Evolutionary conservation across 2,329 filamentous ascomycete species (phyloP), one percentile per base, ranked within the genome.

Genomic region (Ramularia collo-cygni): DNA sequence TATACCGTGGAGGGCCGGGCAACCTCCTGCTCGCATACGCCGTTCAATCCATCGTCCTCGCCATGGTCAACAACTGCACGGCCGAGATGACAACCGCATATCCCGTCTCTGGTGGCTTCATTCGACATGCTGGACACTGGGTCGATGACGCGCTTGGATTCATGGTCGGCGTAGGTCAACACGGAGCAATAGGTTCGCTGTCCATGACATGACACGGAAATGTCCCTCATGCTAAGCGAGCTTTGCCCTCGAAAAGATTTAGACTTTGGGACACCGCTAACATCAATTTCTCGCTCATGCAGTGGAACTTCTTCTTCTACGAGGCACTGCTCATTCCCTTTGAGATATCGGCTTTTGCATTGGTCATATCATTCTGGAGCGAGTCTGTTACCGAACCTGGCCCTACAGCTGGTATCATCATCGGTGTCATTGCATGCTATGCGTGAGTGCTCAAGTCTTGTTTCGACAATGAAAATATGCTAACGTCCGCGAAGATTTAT

Each of bases 41-140:
- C 24, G 47, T 77, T 30, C 79, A 81, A 56, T 67, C 66, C 27
- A 57, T 65, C 52, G 54, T 81, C 38, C 67, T 82, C 43, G 77
- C 66, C 16, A 64, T 79, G 33, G 74, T 82, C 55, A 82, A 81
- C 68, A 82, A 81, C 55, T 72, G 70, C 46, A 67, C 81, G 43
- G 78, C 79, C 7, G 79, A 83, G 58, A 82, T 83, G 78, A 72
- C 67, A 19, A 68, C 70, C 27, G 74, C 73, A 46, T 77, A 79
- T 68, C 79, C 79, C 16, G 70, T 83, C 33, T 72, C 69, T 29
- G 77, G 78, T 47, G 75, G 75, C 2, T 82, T 81, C 55, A 73
- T 83, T 48, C 76, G 78, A 43, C 69, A 81, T 52, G 76, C 76
- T 3, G 76, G 77, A 18, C 66, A 76, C 48, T 82, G 76, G 74